Base-by-base conservation (phyloP, 164 flowering plant species). In the Buxus sempervirens region DNA sequence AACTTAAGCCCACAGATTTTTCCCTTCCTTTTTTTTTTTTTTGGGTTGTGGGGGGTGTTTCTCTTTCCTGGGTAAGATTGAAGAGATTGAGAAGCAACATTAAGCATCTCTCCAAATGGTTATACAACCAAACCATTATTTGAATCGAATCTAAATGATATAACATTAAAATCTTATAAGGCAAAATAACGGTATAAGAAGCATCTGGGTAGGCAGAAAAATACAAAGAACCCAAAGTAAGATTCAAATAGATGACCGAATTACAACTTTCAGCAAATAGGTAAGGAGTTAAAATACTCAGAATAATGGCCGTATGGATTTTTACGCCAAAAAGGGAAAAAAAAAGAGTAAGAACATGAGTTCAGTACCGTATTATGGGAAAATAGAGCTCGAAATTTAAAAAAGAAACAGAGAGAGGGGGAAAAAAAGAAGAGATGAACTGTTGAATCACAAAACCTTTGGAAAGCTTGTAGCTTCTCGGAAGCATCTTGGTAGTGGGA, bases 401-500 rank as follows among this genome's bases (percentile, higher is more conserved):
- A n/a, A n/a, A n/a, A n/a, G n/a, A n/a, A n/a, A n/a, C n/a, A n/a
- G n/a, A n/a, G n/a, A n/a, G n/a, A n/a, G n/a, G n/a, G n/a, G n/a
- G n/a, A 19, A 42, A 49, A 23, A 4, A 7, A 8, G 27, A n/a
- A 57, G 32, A 9, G 1, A 6, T 32, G 56, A 42, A 60, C 5
- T 16, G 48, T 48, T n/a, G 63, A 65, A 16, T 25, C 28, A 56
- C 32, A 58, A 38, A 60, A 80, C 83, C 82, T 77, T 67, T 66
- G 21, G 69, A 64, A 23, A 73, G 61, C 25, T 22, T 79, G 45
- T 80, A 63, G 69, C 65, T 63, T 41, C 64, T 58, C 27, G 71
- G 70, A 16, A 81, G 64, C n/a, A 63, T 67, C 27, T 73, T 79
- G 60, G 81, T 60, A 0, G 84, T 70, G 58, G 90, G 83, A 72